Evolutionary conservation across 768 basidiomycete genomes (phyloP).

Genomic region (Tylopilus vinaceipallidus): DNA sequence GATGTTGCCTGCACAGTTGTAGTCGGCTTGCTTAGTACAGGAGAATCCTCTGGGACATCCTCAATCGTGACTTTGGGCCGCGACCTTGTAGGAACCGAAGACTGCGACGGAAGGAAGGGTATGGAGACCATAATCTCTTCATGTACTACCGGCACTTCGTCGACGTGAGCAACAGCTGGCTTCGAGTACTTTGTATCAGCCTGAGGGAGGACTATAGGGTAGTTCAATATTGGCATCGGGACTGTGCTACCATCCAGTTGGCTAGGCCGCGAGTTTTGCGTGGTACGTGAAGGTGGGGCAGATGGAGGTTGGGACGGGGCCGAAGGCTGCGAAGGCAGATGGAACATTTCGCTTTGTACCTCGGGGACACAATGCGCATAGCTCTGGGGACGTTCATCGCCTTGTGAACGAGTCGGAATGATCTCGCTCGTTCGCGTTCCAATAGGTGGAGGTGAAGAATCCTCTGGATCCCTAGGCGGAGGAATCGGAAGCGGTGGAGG

Average conservation of each 20-base stretch:
- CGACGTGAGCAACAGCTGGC: neutral
- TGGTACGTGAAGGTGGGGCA: neutral
- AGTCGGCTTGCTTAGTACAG: constrained; percentile 11
- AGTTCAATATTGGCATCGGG: neutral
- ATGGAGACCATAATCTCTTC: constrained; percentile 12
- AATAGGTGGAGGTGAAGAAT: constrained; percentile 19
- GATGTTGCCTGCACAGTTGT: constrained; percentile 1
- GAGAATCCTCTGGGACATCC: constrained; percentile 26
- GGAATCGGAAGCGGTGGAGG: constrained; percentile 32
- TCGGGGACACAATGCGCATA: constrained; percentile 8
- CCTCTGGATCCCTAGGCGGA: constrained; percentile 25
- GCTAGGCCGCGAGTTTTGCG: constrained; percentile 7
- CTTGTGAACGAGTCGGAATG: constrained; percentile 19
- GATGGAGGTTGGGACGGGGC: neutral
- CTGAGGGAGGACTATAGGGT: neutral
- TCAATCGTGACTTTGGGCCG: constrained; percentile 31
- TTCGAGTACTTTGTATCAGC: constrained; percentile 8
- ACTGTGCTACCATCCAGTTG: constrained; percentile 2
- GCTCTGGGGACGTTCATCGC: neutral
- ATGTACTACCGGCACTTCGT: constrained; percentile 7
- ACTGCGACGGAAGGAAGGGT: constrained; percentile 8
- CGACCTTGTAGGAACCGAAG: constrained; percentile 6
- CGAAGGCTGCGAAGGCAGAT: constrained; percentile 11
- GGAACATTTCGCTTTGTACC: constrained; percentile 26
- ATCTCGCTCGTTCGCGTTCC: constrained; percentile 29